Evolutionary conservation across 495 filamentous ascomycete genomes (phyloP).

Genomic region (Immersiella caudata): DNA sequence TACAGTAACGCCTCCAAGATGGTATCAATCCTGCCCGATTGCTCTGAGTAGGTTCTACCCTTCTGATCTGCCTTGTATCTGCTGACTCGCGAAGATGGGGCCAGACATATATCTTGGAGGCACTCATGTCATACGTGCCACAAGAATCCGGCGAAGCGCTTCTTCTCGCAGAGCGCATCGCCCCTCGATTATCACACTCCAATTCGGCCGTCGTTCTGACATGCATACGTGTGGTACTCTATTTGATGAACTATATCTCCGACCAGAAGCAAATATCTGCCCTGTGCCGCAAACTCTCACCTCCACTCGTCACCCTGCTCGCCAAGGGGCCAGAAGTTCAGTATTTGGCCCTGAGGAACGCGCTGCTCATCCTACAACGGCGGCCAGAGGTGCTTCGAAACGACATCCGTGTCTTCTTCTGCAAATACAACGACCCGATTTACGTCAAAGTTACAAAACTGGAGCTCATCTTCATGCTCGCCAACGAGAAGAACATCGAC

Average conservation of each 20-base stretch:
- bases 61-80: not conserved
- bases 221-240: slow-evolving; percentile 92
- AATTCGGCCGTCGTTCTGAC: slow-evolving; percentile 97
- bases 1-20: slow-evolving; percentile 97
- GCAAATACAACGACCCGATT: slow-evolving; percentile 99
- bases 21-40: slow-evolving; percentile 93
- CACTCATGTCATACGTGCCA: slow-evolving; percentile 96
- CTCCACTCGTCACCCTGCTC: slow-evolving; percentile 90
- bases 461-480: slow-evolving; percentile 98
- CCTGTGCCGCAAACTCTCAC: slow-evolving; percentile 90
- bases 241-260: slow-evolving; percentile 98
- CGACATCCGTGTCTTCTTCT: slow-evolving; percentile 98
- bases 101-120: slow-evolving; percentile 97
- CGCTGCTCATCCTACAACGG: slow-evolving; percentile 89
- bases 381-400: slow-evolving; percentile 92
- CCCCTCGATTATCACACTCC: slow-evolving; percentile 90
- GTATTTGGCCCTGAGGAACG: slow-evolving; percentile 93
- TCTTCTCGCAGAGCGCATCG: slow-evolving; percentile 88
- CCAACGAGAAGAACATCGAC: slow-evolving; percentile 92
- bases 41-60: slow-evolving; percentile 78
- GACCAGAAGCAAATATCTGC: slow-evolving; percentile 89
- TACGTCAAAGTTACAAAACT: slow-evolving; percentile 99
- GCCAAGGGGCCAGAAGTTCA: slow-evolving; percentile 98
- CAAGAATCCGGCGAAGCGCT: slow-evolving; percentile 86
- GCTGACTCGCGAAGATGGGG: slow-evolving; percentile 71